phyloP scores from a whole-genome alignment of 2,329 filamentous ascomycete species.

The Aspergillus sp. region DNA sequence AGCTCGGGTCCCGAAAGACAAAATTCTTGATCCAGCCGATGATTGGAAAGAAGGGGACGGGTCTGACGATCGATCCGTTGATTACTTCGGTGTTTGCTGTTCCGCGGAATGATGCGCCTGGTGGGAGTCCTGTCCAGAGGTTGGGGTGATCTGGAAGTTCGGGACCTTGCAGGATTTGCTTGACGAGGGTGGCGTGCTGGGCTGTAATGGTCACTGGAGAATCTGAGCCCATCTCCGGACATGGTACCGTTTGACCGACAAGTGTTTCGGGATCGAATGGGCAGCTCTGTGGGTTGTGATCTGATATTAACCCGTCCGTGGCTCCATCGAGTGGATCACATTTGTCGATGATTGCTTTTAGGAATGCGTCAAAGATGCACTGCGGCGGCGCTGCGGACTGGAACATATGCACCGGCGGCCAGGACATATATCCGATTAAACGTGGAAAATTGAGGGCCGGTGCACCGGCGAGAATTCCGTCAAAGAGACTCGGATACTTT shows the following conservation, averaged over 20 bases:
- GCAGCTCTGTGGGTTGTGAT: slow-evolving; percentile 6
- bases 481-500: slow-evolving; percentile 24
- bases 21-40: slow-evolving; percentile 6
- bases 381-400: slow-evolving; percentile 9
- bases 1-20: not conserved
- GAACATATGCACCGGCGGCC: slow-evolving; percentile 19
- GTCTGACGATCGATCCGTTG: not conserved
- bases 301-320: slow-evolving; percentile 27
- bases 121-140: slow-evolving; percentile 10
- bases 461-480: slow-evolving; percentile 29
- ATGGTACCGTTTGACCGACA: not conserved
- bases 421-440: slow-evolving; percentile 12
- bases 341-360: slow-evolving; percentile 11
- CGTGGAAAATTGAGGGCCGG: slow-evolving; percentile 19
- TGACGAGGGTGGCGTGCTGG: not conserved
- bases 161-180: slow-evolving; percentile 9
- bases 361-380: slow-evolving; percentile 19
- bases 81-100: not conserved
- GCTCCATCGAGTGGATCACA: slow-evolving; percentile 32
- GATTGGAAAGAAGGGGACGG: slow-evolving; percentile 4
- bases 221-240: not conserved
- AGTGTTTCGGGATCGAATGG: not conserved
- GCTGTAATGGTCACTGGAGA: not conserved
- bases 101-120: slow-evolving; percentile 9
- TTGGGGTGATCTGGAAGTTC: not conserved